Base-by-base conservation (phyloP, 2,329 filamentous ascomycete species). In the Nothomitra cinnamomea region DNA sequence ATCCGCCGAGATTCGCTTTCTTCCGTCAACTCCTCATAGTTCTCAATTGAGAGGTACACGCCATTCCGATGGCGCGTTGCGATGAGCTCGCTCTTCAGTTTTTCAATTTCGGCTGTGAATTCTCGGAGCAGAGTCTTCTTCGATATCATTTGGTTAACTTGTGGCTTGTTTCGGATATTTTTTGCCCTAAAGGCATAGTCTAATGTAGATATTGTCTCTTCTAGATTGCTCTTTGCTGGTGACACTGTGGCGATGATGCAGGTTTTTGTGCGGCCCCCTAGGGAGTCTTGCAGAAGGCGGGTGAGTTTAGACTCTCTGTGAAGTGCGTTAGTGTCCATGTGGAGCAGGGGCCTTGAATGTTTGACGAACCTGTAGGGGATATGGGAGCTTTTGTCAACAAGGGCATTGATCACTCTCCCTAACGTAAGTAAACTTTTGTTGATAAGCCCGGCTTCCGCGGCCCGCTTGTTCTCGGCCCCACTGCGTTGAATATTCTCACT, bases 171-270 rank as follows among this genome's bases (percentile, higher is more conserved):
- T 51, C 87, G 85, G 62, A 98, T 98, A 60, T 98, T 96, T 72
- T 98, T 98, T 15, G 92, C 92, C 48, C 92, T 80, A 69, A 96
- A 96, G 10, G 92, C 94, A 64, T 98, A 98, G 66, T 98, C 92
- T 1, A 98, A 76, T 0, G 94, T 98, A 0, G 92, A 96, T 56
- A 98, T 96, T 0, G 94, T 98, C 67, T 98, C 92, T 63, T 98
- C 92, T 1, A 98, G 73, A 61, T 96, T 98, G 67, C 83, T 89
- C 67, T 92, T 94, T 6, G 89, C 87, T 1, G 92, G 89, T 1
- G 92, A 96, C 41, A 98, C 78, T 0, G 92, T 98, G 4, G 92
- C 92, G 62, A 98, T 96, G 59, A 98, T 98, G 71, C 92, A 98
- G 0, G 92, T 98, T 65, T 98, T 98, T 1, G 94, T 98, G 52